Conservation (phyloP, 495 filamentous ascomycete species). For the Talaromyces thailandensis region DNA sequence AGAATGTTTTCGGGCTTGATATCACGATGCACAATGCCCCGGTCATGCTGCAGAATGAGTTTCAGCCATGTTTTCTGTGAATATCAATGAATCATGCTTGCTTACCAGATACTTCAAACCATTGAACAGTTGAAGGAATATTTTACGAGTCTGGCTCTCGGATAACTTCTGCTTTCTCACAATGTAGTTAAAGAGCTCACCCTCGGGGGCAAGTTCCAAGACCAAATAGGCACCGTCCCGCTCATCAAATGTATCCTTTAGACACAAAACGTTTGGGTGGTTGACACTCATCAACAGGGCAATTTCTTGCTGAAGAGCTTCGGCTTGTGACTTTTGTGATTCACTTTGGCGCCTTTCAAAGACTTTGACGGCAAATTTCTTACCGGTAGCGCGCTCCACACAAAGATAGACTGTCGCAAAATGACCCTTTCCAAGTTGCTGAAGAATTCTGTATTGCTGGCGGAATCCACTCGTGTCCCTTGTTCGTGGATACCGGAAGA, state of each 20-base stretch:
- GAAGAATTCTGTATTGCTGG: slow-evolving; percentile 75
- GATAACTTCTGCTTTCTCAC: slow-evolving; percentile 79
- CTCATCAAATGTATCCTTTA: slow-evolving; percentile 95
- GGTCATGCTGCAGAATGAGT: slow-evolving; percentile 70
- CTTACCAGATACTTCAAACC: slow-evolving; percentile 89
- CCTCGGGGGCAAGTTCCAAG: slow-evolving; percentile 81
- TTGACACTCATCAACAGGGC: slow-evolving; percentile 92
- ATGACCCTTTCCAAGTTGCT: slow-evolving; percentile 91
- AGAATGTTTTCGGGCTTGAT: slow-evolving; percentile 99
- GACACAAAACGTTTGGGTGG: slow-evolving; percentile 88
- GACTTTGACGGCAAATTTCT: slow-evolving; percentile 84
- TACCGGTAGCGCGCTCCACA: slow-evolving; percentile 73
- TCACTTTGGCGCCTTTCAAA: slow-evolving; percentile 75
- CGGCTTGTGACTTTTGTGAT: slow-evolving; percentile 72
- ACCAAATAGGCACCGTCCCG: slow-evolving; percentile 85
- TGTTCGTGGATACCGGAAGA: slow-evolving; percentile 80
- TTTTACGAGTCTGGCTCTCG: slow-evolving; percentile 72
- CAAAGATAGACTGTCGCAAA: slow-evolving; percentile 94
- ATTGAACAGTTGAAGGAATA: slow-evolving; percentile 88
- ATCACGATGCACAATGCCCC: slow-evolving; percentile 94
- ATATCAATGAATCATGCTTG: not conserved
- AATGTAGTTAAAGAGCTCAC: slow-evolving; percentile 93
- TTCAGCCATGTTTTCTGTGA: slow-evolving; percentile 1
- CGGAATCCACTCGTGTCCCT: slow-evolving; percentile 67
- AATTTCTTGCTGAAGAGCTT: slow-evolving; percentile 89